A percentile compares a stretch with the other conserved stretches of the same genome.
Evolutionary conservation across 345 rosid genomes (phyloP).

Genomic region (Dipteronia sinensis): DNA sequence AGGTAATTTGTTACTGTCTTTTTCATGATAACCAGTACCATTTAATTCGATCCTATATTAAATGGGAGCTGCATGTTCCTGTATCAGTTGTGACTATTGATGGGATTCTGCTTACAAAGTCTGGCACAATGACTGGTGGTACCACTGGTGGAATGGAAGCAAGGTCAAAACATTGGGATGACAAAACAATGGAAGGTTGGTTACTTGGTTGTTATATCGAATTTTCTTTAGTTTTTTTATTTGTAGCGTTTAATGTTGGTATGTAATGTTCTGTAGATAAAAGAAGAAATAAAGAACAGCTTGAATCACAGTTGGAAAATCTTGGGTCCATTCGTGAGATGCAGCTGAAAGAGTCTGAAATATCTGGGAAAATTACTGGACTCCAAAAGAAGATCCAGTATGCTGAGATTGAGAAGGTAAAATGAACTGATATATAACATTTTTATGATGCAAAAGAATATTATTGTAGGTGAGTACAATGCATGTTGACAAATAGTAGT

Average conservation of each 20-base stretch:
- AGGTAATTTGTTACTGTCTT: conserved; percentile 47
- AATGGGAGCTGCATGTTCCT: conserved; percentile 24
- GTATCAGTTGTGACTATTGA: conserved; percentile 90
- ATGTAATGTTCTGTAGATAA: conserved; percentile 50
- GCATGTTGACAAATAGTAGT: background rate
- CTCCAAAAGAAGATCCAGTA: conserved; percentile 96
- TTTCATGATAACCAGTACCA: conserved; percentile 20
- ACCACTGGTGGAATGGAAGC: conserved; percentile 99
- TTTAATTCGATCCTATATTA: conserved; percentile 20
- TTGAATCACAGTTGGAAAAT: conserved; percentile 75
- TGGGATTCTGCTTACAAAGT: conserved; percentile 87
- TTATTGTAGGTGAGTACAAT: background rate
- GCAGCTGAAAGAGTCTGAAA: conserved; percentile 91
- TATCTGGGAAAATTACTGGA: conserved; percentile 91
- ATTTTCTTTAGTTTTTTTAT: background rate
- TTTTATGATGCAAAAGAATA: background rate
- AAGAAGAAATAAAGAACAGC: conserved; percentile 74
- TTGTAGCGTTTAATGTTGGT: conserved; percentile 27
- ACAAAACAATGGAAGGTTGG: conserved; percentile 87
- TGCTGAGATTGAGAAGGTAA: conserved; percentile 95
- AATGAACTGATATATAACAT: background rate
- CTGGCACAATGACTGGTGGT: conserved; percentile 99
- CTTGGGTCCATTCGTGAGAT: conserved; percentile 95
- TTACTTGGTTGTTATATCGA: conserved; percentile 32
- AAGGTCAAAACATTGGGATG: conserved; percentile 95